Evolutionary conservation across 1,139 yeast species (phyloP).

Genomic region (Suhomyces wounanorum): DNA sequence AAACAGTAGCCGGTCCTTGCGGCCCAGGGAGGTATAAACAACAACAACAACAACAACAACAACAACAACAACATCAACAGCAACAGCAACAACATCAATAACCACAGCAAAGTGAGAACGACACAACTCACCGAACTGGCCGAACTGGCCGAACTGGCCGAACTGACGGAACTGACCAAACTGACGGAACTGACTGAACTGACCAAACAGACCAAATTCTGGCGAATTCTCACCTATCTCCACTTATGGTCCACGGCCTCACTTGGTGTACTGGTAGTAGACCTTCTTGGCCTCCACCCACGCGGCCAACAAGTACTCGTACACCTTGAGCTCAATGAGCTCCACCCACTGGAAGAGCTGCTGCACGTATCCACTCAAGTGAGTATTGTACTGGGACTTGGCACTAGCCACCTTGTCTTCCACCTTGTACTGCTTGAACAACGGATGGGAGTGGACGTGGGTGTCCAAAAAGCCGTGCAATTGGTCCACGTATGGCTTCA

Average conservation of each 20-base stretch:
- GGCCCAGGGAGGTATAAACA: not conserved
- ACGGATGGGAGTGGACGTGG: constrained; percentile 39
- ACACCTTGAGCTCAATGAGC: constrained; percentile 30
- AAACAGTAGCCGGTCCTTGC: not conserved
- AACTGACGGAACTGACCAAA: no score
- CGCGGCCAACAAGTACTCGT: constrained; percentile 22
- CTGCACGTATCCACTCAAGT: constrained; percentile 32
- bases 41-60: no score
- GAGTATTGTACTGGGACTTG: constrained; percentile 21
- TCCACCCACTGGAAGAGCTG: constrained; percentile 36
- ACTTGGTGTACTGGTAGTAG: constrained; percentile 4
- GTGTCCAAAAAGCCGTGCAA: constrained; percentile 36
- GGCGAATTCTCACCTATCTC: no score
- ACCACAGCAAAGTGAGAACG: no score
- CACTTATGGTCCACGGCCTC: not conserved
- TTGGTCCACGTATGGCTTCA: constrained; percentile 35
- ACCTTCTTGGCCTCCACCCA: constrained; percentile 18
- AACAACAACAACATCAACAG: no score
- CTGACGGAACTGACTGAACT: no score
- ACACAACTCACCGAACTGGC: no score
- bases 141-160: no score
- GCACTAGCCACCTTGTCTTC: constrained; percentile 29
- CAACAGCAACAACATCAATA: no score
- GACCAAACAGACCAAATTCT: no score
- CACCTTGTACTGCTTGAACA: constrained; percentile 37